Evolutionary conservation across 2,329 filamentous ascomycete genomes (phyloP), one percentile per base, ranked within the genome.

Genomic region (Cordyceps militaris): DNA sequence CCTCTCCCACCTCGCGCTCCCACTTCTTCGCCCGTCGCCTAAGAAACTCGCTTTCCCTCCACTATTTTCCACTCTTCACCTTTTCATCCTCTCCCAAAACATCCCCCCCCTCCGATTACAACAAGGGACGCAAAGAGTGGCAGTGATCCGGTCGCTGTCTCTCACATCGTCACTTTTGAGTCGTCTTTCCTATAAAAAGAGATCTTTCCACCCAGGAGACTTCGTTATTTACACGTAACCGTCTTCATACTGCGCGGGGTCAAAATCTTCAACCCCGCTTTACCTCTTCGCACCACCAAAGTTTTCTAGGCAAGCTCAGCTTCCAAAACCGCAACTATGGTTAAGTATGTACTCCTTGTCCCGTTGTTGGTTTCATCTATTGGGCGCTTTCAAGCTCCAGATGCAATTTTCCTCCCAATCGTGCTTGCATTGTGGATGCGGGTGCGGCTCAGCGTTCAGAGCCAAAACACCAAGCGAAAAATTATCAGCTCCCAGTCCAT

Each of bases 261-360:
- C 60, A 63, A 73, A 70, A 68, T 70, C 66, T 74, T 73, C 69
- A 72, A 76, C 74, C 74, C 74, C 74, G 73, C 74, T 76, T 74
- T 73, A 67, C 66, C 62, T 59, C 56, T 53, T 59, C 62, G 66
- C 65, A 69, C 65, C 65, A 68, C 69, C 64, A 66, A 68, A 61
- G 69, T 71, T 71, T 66, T 66, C 70, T 70, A 71, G 67, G 66
- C 67, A 73, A 69, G 72, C 75, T 69, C 67, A 69, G 64, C 68
- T 74, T 74, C 74, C 76, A 88, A 84, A 75, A 89, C 91, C 89
- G 91, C 81, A 88, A 97, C 91, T 77, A 99, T 99, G 94, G 94
- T 99, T 78, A 97, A 97, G 92, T 97, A 88, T 88, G 92, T 93
- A 57, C 47, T 54, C 57, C 59, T 52, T 57, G 48, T 58, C 48